A percentile compares a stretch with the other conserved stretches of the same genome.
Evolutionary conservation across 495 filamentous ascomycete species (phyloP).

Genomic region (Penicillium bialowiezense): DNA sequence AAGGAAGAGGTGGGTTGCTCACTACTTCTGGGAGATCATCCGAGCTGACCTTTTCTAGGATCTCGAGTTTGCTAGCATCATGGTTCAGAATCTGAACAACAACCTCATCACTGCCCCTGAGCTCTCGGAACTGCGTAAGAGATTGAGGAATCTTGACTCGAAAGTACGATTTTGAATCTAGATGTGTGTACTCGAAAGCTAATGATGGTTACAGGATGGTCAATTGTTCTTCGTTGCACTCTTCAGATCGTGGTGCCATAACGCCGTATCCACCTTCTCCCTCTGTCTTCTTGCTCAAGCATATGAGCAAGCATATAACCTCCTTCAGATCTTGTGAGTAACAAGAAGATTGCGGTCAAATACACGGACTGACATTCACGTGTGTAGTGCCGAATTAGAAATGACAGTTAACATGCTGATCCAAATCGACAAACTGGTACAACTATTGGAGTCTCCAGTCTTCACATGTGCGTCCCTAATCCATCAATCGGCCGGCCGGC

Average conservation of each 20-base stretch:
- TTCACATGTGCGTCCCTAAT: conserved; percentile 72
- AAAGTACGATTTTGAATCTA: conserved; percentile 48
- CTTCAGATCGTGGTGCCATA: conserved; percentile 98
- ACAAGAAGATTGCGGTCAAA: background rate
- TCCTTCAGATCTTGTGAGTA: conserved; percentile 90
- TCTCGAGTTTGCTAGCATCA: conserved; percentile 97
- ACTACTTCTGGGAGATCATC: background rate
- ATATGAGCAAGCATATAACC: conserved; percentile 96
- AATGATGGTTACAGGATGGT: conserved; percentile 60
- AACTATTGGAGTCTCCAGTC: conserved; percentile 94
- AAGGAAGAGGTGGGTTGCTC: conserved; percentile 69
- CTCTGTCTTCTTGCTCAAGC: conserved; percentile 94
- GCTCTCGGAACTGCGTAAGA: conserved; percentile 83
- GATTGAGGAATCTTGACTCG: conserved; percentile 85
- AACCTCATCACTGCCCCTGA: conserved; percentile 98
- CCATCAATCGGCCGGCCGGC: too few species aligned
- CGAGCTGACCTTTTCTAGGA: conserved; percentile 49
- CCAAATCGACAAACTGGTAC: conserved; percentile 98
- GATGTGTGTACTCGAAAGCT: background rate
- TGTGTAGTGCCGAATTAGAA: conserved; percentile 81
- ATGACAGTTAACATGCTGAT: conserved; percentile 99
- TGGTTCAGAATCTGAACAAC: conserved; percentile 99
- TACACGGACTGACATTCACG: conserved; percentile 33
- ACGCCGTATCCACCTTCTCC: conserved; percentile 96
- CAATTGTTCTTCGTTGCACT: conserved; percentile 93